Evolutionary conservation across 805 yeast species (phyloP), one percentile per base, ranked within the genome.

Genomic region (Pichia insulana): DNA sequence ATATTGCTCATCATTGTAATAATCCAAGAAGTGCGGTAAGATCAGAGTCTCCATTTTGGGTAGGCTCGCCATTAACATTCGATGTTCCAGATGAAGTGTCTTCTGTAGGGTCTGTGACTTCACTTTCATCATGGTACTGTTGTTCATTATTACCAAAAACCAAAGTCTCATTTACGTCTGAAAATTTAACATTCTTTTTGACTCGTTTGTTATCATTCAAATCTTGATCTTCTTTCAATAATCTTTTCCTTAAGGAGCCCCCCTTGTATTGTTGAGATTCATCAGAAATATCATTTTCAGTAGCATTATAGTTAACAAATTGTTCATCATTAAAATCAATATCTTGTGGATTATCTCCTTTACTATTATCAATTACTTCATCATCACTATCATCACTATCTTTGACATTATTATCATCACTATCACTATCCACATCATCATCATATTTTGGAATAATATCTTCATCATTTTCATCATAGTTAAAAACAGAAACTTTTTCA

Each of bases 391-490:
- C 18, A 18, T 15, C n/a, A 11, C 34, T 30, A 19, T 35, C 25
- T 16, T 6, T 37, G n/a, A 31, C 38, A 26, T n/a, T 27, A 17
- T 42, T 34, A 15, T 15, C 27, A 19, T 33, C 41, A 16, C 34
- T 11, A 11, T 45, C 31, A 28, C 31, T 40, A 34, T 36, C 41
- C 10, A 45, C 53, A 3, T 43, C 46, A 13, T 47, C 48, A 9
- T 43, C 46, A 5, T 47, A 50, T 7, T 40, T 38, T 10, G 54
- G 50, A 9, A 49, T 34, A 13, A 45, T 53, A 16, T 49, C 56
- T 11, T 49, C 55, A 4, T 42, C 47, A 18, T 44, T 46, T 19
- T 34, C 40, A 13, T 31, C 39, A 16, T 42, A 31, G 15, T 34
- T 36, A n/a, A 39, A 35, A 2, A 37, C 36, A 17, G 42, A 7